phyloP scores from a whole-genome alignment of 768 basidiomycete genomes.

The Mycena sanguinolenta region DNA sequence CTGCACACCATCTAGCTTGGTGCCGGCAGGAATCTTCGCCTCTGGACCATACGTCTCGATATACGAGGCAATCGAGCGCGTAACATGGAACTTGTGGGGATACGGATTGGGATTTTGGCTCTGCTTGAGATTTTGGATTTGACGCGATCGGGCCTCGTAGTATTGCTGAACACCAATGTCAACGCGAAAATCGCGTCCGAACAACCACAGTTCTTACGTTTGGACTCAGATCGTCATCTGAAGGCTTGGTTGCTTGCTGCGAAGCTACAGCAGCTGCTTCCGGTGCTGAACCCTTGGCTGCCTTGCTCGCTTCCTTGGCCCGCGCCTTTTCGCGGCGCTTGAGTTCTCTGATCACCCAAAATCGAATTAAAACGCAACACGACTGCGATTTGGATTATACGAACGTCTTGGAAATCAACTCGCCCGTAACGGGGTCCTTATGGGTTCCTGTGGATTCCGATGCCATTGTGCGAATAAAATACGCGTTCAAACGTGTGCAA shows the following conservation, averaged over 20 bases:
- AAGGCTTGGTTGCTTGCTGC: slow-evolving; percentile 53
- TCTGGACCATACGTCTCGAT: slow-evolving; percentile 80
- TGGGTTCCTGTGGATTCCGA: slow-evolving; percentile 61
- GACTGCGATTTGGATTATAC: slow-evolving; percentile 45
- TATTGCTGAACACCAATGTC: slow-evolving; percentile 81
- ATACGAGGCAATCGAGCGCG: slow-evolving; percentile 79
- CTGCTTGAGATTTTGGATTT: slow-evolving; percentile 87
- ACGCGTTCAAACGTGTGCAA: slow-evolving; percentile 27
- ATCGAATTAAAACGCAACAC: slow-evolving; percentile 30
- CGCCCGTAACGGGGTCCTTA: slow-evolving; percentile 92
- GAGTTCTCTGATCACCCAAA: slow-evolving; percentile 74
- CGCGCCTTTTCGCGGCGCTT: slow-evolving; percentile 94
- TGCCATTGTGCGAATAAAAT: slow-evolving; percentile 54
- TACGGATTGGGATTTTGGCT: slow-evolving; percentile 93
- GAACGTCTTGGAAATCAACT: slow-evolving; percentile 97
- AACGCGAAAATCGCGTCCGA: slow-evolving; percentile 17
- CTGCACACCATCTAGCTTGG: slow-evolving; percentile 67
- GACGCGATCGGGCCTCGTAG: slow-evolving; percentile 91
- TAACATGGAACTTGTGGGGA: slow-evolving; percentile 98
- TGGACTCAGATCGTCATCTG: slow-evolving; percentile 90
- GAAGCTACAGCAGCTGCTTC: slow-evolving; percentile 54
- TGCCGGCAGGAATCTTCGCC: slow-evolving; percentile 76
- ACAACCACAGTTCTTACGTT: slow-evolving; percentile 64
- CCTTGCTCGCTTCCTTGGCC: slow-evolving; percentile 84
- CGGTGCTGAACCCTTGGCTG: slow-evolving; percentile 62